These are phyloP conservation scores for Boletus rex-veris DNA, from an alignment of 768 basidiomycete genomes.

Conservation along the genomic window DNA sequence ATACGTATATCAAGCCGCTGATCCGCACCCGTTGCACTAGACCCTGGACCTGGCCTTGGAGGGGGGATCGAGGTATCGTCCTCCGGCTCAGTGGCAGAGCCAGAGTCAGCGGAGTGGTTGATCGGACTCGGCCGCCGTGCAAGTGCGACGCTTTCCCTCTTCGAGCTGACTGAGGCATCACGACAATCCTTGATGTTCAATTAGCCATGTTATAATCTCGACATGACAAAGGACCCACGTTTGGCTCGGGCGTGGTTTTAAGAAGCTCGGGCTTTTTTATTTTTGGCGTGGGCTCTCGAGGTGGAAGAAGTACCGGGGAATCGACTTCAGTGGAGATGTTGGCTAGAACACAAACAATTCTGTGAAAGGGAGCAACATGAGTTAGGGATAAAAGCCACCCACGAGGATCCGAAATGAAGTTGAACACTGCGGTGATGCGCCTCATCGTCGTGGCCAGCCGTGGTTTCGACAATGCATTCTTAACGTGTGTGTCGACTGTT, in stretches of 20 bases:
- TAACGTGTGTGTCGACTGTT: conserved; percentile 66
- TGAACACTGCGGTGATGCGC: conserved; percentile 70
- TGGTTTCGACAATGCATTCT: conserved; percentile 66
- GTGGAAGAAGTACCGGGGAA: conserved; percentile 40
- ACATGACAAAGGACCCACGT: conserved; percentile 18
- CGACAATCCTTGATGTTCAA: conserved; percentile 13
- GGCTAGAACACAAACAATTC: conserved; percentile 38
- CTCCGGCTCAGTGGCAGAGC: conserved; percentile 31
- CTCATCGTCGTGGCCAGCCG: conserved; percentile 62
- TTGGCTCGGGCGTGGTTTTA: conserved; percentile 9
- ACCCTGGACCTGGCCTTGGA: background rate
- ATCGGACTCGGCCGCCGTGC: conserved; percentile 12
- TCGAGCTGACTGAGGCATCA: conserved; percentile 1
- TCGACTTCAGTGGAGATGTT: conserved; percentile 45
- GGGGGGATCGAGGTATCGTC: conserved; percentile 11
- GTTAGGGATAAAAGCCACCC: conserved; percentile 31
- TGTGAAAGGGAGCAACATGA: conserved; percentile 7
- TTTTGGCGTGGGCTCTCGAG: conserved; percentile 14
- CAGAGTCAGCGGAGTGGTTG: conserved; percentile 13
- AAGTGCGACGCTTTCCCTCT: background rate
- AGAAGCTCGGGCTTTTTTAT: conserved; percentile 6
- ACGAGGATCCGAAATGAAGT: conserved; percentile 66
- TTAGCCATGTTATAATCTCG: conserved; percentile 9
- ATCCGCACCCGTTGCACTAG: conserved; percentile 5
- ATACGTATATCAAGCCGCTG: conserved; percentile 14